Percentiles rank a stretch among this genome's conserved stretches.
phyloP scores from a whole-genome alignment of 2,329 filamentous ascomycete species.

The Pseudogymnoascus sp. region DNA sequence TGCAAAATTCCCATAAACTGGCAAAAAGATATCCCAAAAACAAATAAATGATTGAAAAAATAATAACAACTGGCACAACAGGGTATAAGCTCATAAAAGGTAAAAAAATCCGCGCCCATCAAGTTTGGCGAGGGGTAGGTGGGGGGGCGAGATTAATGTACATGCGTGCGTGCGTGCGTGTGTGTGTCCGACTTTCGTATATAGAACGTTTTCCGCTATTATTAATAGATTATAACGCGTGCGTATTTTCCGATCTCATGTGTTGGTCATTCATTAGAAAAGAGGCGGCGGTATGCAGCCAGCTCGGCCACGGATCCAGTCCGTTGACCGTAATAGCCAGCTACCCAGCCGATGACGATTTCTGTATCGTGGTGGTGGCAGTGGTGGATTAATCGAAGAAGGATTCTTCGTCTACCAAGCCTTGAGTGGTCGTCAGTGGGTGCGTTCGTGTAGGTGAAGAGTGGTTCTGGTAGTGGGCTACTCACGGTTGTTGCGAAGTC shows the following conservation, averaged over 20 bases:
- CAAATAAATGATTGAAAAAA: not conserved
- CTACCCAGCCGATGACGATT: not conserved
- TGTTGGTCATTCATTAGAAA: not conserved
- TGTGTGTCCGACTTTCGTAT: not conserved
- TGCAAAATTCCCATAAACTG: not conserved
- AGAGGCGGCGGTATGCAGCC: not conserved
- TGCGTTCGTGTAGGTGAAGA: not conserved
- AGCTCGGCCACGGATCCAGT: not conserved
- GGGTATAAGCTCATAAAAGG: slow-evolving; percentile 7
- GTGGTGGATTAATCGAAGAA: slow-evolving; percentile 25
- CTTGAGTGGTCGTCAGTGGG: slow-evolving; percentile 15
- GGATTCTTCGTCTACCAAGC: slow-evolving; percentile 27
- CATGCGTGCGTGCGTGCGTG: not conserved
- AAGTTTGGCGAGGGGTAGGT: not conserved
- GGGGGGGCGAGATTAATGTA: slow-evolving; percentile 1
- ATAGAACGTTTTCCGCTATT: not conserved
- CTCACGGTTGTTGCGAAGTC: slow-evolving; percentile 21
- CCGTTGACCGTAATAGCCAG: not conserved
- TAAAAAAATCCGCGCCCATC: not conserved
- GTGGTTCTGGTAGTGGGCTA: slow-evolving; percentile 26
- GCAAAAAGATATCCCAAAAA: not conserved
- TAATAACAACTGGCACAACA: slow-evolving; percentile 1
- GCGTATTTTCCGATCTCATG: slow-evolving; percentile 1
- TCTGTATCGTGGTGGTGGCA: not conserved
- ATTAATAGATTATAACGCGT: not conserved